These are phyloP conservation scores for Schoenoplectus triqueter DNA, from an alignment of 202 grass and related monocot species.

Conservation along the genomic window DNA sequence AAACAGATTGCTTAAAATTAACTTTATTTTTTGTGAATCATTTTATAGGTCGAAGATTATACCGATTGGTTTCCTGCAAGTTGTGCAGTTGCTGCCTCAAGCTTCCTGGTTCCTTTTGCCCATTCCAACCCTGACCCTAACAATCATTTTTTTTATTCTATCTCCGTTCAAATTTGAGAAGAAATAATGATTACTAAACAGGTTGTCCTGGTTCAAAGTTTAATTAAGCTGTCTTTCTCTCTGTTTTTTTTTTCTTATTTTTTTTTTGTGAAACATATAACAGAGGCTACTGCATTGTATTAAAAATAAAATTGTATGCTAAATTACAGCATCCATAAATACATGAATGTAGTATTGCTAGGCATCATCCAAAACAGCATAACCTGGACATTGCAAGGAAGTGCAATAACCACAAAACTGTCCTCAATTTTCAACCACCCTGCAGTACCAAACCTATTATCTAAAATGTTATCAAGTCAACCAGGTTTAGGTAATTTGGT, in stretches of 20 bases:
- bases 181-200: slow-evolving; percentile 2
- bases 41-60: slow-evolving; percentile 33
- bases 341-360: neutral
- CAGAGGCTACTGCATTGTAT: neutral
- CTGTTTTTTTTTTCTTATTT: neutral
- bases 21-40: neutral
- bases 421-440: neutral
- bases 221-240: neutral
- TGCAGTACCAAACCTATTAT: no score
- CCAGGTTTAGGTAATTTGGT: no score
- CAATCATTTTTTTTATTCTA: neutral
- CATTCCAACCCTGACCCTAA: slow-evolving; percentile 1
- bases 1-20: neutral
- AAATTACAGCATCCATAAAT: neutral
- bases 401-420: neutral
- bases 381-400: neutral
- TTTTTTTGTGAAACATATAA: neutral
- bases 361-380: neutral
- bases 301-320: neutral
- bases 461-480: no score
- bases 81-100: slow-evolving; percentile 72
- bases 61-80: slow-evolving; percentile 71
- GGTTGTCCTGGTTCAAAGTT: neutral
- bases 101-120: slow-evolving; percentile 65
- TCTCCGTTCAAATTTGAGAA: neutral